These are phyloP conservation scores for Calonectria naviculata DNA, from an alignment of 2,329 filamentous ascomycete genomes.

Conservation along the genomic window DNA sequence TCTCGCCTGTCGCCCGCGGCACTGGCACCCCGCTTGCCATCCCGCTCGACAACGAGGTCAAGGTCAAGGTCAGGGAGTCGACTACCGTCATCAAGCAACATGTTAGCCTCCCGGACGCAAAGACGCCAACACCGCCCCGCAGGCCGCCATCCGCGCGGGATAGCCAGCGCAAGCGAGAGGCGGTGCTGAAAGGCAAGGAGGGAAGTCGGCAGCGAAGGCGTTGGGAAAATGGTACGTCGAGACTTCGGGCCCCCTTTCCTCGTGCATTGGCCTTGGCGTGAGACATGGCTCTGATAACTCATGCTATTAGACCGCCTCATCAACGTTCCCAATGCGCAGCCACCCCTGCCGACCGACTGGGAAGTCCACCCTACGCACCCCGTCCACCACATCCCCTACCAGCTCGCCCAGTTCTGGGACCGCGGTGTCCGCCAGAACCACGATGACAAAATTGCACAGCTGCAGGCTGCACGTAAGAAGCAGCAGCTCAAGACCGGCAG, in stretches of 20 bases:
- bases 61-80: constrained; percentile 25
- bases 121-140: constrained; percentile 49
- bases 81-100: constrained; percentile 26
- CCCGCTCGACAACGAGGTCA: constrained; percentile 72
- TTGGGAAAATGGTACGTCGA: constrained; percentile 88
- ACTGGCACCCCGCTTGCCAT: constrained; percentile 77
- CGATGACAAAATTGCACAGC: constrained; percentile 56
- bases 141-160: constrained; percentile 64
- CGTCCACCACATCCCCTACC: constrained; percentile 84
- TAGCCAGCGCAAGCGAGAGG: constrained; percentile 73
- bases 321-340: constrained; percentile 86
- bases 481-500: constrained; percentile 55
- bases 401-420: constrained; percentile 89
- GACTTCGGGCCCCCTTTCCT: neutral
- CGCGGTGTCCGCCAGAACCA: constrained; percentile 60
- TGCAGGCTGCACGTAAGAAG: constrained; percentile 57
- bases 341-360: constrained; percentile 86
- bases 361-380: constrained; percentile 84
- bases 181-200: constrained; percentile 88
- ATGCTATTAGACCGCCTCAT: constrained; percentile 78
- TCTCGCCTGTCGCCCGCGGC: constrained; percentile 67
- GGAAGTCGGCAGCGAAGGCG: constrained; percentile 86
- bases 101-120: constrained; percentile 31
- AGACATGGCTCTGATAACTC: constrained; percentile 26
- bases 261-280: neutral